phyloP scores from a whole-genome alignment of 2,329 filamentous ascomycete genomes.

The Phialocephala subalpina region DNA sequence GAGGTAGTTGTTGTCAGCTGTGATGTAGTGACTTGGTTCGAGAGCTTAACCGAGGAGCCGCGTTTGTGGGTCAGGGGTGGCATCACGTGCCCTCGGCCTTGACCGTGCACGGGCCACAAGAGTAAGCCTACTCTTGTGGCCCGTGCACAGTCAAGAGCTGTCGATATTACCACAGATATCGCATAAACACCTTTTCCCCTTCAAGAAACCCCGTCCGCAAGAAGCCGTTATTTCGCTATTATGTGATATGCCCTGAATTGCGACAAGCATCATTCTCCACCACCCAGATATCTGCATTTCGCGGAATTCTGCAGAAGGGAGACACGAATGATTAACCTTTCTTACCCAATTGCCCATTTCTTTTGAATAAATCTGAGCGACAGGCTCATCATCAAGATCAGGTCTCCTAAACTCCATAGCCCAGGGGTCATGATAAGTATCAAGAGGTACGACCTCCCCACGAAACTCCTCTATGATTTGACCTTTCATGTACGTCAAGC shows the following conservation, averaged over 20 bases:
- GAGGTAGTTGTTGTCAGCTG: no score
- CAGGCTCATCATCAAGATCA: slow-evolving; percentile 19
- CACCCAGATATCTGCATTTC: slow-evolving; percentile 21
- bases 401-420: slow-evolving; percentile 23
- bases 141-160: no score
- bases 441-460: slow-evolving; percentile 20
- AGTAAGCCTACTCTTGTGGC: no score
- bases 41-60: no score
- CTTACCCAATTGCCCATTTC: slow-evolving; percentile 20
- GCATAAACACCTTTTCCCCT: no score
- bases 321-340: slow-evolving; percentile 22
- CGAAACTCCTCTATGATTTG: slow-evolving; percentile 21
- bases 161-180: no score
- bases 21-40: no score
- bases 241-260: slow-evolving; percentile 19
- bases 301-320: slow-evolving; percentile 14
- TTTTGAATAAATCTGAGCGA: slow-evolving; percentile 20
- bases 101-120: no score
- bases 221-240: slow-evolving; percentile 20
- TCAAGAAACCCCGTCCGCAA: no score
- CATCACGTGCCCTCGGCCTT: no score
- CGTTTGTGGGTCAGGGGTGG: no score
- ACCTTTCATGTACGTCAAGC: slow-evolving; percentile 6
- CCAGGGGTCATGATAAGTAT: slow-evolving; percentile 16
- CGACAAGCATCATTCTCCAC: slow-evolving; percentile 22